phyloP scores from a whole-genome alignment of 2,329 filamentous ascomycete species.

The Lasiodiplodia sp. region DNA sequence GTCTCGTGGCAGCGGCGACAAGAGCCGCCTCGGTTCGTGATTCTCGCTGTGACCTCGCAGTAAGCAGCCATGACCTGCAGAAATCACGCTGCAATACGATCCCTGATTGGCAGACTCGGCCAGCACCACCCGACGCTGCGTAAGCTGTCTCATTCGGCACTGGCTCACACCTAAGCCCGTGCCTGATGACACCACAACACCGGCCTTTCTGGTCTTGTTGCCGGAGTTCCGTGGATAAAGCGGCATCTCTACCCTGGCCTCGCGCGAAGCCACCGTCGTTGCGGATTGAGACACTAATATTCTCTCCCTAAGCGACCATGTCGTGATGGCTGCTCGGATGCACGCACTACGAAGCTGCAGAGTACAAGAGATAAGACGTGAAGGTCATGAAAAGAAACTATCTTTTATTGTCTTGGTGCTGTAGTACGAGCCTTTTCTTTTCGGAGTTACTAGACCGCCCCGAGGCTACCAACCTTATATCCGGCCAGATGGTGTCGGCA shows the following conservation, averaged over 20 bases:
- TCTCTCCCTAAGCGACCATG: background rate
- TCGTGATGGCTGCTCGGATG: too few relatives aligned
- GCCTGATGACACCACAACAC: background rate
- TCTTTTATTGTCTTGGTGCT: too few relatives aligned
- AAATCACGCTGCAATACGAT: background rate
- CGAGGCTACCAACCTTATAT: too few relatives aligned
- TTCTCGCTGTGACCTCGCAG: background rate
- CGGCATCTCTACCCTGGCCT: background rate
- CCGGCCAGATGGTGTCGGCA: too few relatives aligned
- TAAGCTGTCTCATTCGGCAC: background rate
- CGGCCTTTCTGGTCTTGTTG: background rate
- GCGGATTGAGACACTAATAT: background rate
- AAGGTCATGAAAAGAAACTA: too few relatives aligned
- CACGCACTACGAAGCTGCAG: too few relatives aligned
- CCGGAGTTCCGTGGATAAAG: slow-evolving; percentile 13
- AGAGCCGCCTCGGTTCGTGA: slow-evolving; percentile 5
- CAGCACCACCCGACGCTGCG: background rate
- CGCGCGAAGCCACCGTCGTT: slow-evolving; percentile 6
- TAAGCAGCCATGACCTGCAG: slow-evolving; percentile 7
- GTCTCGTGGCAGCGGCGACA: too few relatives aligned
- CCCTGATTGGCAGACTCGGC: background rate
- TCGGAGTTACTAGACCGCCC: too few relatives aligned
- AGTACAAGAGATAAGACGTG: too few relatives aligned
- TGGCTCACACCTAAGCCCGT: background rate
- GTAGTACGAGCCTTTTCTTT: too few relatives aligned